These are phyloP conservation scores for Mycena capillaripes DNA, from an alignment of 768 basidiomycete genomes.

Conservation along the genomic window DNA sequence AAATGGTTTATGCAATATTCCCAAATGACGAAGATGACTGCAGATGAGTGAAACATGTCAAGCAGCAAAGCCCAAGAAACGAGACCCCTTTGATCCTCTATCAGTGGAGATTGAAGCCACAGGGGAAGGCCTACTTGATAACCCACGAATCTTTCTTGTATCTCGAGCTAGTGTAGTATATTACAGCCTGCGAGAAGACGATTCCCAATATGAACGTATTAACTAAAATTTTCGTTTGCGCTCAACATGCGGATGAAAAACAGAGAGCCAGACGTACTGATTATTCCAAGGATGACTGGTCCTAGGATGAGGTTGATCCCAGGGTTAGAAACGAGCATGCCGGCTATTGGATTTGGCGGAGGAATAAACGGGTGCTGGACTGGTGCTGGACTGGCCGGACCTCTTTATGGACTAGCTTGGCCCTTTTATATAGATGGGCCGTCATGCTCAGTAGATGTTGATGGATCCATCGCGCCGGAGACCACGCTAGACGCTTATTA, in stretches of 20 bases:
- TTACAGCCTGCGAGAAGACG: not conserved
- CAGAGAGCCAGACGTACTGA: not conserved
- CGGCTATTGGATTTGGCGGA: no score
- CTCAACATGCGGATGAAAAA: not conserved
- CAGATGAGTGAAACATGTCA: conserved; percentile 7
- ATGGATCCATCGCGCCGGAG: no score
- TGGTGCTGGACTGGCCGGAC: no score
- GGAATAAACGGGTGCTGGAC: no score
- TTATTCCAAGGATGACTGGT: conserved; percentile 12
- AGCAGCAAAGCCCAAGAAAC: conserved; percentile 9
- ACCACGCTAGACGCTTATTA: no score
- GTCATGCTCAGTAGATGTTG: no score
- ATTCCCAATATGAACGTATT: conserved; percentile 12
- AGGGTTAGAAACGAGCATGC: conserved; percentile 4
- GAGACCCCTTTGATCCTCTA: conserved; percentile 4
- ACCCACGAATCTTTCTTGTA: not conserved
- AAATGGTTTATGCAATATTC: conserved; percentile 14
- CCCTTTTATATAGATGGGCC: no score
- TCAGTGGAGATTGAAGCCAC: not conserved
- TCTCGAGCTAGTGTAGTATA: conserved; percentile 6
- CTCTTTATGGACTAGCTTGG: no score
- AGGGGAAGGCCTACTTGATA: conserved; percentile 9
- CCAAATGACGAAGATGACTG: conserved; percentile 10
- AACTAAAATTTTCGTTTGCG: not conserved
- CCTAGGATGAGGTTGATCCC: conserved; percentile 14